A percentile compares a stretch with the other conserved stretches of the same genome.
These are phyloP conservation scores for Dovyalis caffra DNA, from an alignment of 345 rosid genomes.

Conservation along the genomic window DNA sequence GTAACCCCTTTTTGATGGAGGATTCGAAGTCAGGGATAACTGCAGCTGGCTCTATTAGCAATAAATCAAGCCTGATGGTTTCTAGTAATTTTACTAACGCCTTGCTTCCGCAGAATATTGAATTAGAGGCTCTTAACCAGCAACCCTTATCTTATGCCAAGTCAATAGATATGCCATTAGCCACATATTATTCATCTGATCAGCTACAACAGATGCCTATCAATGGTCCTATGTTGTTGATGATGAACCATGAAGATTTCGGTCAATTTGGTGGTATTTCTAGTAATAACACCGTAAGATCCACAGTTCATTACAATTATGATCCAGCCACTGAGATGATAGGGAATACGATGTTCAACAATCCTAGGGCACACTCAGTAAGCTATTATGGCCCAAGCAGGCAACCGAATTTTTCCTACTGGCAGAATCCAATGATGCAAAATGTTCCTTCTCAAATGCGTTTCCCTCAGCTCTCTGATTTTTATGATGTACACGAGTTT, in stretches of 20 bases:
- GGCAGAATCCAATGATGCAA: not conserved
- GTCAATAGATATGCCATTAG: not conserved
- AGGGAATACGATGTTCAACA: not conserved
- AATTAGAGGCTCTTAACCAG: not conserved
- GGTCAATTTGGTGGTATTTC: not conserved
- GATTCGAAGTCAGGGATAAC: not conserved
- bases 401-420: not conserved
- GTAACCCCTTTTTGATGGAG: not conserved
- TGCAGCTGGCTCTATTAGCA: not conserved
- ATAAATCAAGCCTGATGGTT: not conserved
- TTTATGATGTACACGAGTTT: not conserved
- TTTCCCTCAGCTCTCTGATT: not conserved
- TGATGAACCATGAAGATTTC: not conserved
- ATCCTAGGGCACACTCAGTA: not conserved
- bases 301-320: not conserved
- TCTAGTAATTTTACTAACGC: not conserved
- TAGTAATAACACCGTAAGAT: not conserved
- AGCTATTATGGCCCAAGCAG: not conserved
- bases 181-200: not conserved
- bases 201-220: slow-evolving; percentile 4
- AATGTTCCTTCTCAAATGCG: not conserved
- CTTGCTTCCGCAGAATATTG: not conserved
- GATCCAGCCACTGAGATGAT: not conserved
- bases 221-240: slow-evolving; percentile 5
- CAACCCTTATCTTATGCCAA: not conserved